phyloP scores from a whole-genome alignment of 352 stramenopile genomes.

The Pythium aphanidermatum region DNA sequence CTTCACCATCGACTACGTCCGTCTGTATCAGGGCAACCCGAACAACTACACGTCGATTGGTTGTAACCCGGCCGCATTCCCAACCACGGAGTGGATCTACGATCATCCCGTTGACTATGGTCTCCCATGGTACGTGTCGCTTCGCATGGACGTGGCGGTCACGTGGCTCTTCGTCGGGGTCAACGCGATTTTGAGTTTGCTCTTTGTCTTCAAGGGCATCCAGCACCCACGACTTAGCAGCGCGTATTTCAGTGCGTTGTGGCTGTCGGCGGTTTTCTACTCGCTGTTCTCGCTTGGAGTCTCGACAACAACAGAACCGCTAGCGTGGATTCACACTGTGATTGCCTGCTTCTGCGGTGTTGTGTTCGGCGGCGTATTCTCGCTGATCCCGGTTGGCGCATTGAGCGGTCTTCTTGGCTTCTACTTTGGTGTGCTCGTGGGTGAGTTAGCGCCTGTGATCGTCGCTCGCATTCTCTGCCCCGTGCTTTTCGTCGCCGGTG shows the following conservation, averaged over 20 bases:
- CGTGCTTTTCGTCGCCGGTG: slow-evolving; percentile 32
- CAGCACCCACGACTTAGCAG: slow-evolving; percentile 46
- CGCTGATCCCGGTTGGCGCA: slow-evolving; percentile 48
- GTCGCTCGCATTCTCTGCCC: slow-evolving; percentile 51
- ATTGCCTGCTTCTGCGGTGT: slow-evolving; percentile 65
- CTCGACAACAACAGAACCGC: slow-evolving; percentile 20
- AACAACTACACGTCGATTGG: slow-evolving; percentile 90
- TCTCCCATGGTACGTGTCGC: slow-evolving; percentile 74
- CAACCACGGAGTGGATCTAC: slow-evolving; percentile 90
- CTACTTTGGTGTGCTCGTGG: slow-evolving; percentile 49
- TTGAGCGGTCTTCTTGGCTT: slow-evolving; percentile 62
- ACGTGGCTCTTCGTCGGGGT: slow-evolving; percentile 46
- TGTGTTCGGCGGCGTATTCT: slow-evolving; percentile 64
- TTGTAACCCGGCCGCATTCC: slow-evolving; percentile 89
- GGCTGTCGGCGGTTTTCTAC: slow-evolving; percentile 62
- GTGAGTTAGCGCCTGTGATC: slow-evolving; percentile 64
- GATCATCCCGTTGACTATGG: slow-evolving; percentile 81
- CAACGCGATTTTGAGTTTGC: slow-evolving; percentile 44
- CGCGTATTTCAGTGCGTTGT: slow-evolving; percentile 50
- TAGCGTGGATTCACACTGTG: slow-evolving; percentile 61
- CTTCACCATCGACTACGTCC: slow-evolving; percentile 95
- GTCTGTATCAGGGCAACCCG: slow-evolving; percentile 91
- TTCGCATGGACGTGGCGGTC: slow-evolving; percentile 44
- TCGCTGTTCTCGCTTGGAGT: slow-evolving; percentile 47
- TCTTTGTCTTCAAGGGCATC: slow-evolving; percentile 53